Conservation (phyloP, 331 rosid genomes). For the Prunus yedoensis region DNA sequence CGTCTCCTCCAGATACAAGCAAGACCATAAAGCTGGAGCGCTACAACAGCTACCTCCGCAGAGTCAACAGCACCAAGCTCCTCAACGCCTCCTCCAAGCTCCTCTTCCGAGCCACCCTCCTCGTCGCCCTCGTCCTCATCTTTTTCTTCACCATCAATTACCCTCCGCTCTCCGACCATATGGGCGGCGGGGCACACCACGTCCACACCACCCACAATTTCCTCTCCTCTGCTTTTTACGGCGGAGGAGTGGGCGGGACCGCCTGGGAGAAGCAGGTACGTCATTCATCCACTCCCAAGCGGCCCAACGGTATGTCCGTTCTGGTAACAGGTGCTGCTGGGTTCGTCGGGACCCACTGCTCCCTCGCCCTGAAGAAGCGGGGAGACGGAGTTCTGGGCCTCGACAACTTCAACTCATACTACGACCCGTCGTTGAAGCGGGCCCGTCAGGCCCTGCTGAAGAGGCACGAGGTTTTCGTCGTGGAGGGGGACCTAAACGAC, state of each 20-base stretch:
- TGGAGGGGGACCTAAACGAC: slow-evolving; percentile 85
- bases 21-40: slow-evolving; percentile 83
- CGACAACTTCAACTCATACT: slow-evolving; percentile 81
- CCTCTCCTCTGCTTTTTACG: slow-evolving; percentile 71
- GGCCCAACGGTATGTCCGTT: slow-evolving; percentile 70
- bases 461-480: slow-evolving; percentile 61
- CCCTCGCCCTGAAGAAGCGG: slow-evolving; percentile 71
- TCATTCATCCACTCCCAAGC: slow-evolving; percentile 66
- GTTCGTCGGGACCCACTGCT: slow-evolving; percentile 83
- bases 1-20: slow-evolving; percentile 88
- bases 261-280: slow-evolving; percentile 86
- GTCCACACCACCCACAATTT: slow-evolving; percentile 43
- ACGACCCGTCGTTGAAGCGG: slow-evolving; percentile 80
- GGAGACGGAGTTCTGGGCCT: slow-evolving; percentile 90
- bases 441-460: slow-evolving; percentile 54
- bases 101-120: slow-evolving; percentile 80
- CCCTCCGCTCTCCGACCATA: slow-evolving; percentile 48
- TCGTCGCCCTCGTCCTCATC: slow-evolving; percentile 61
- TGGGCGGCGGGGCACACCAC: slow-evolving; percentile 3
- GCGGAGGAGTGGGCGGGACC: slow-evolving; percentile 50
- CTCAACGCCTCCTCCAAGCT: slow-evolving; percentile 86
- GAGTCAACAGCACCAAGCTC: slow-evolving; percentile 85
- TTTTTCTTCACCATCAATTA: slow-evolving; percentile 79
- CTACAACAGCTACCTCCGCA: slow-evolving; percentile 80
- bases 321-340: slow-evolving; percentile 93